phyloP scores from a whole-genome alignment of 352 stramenopile species.

The Globisporangium lucens region DNA sequence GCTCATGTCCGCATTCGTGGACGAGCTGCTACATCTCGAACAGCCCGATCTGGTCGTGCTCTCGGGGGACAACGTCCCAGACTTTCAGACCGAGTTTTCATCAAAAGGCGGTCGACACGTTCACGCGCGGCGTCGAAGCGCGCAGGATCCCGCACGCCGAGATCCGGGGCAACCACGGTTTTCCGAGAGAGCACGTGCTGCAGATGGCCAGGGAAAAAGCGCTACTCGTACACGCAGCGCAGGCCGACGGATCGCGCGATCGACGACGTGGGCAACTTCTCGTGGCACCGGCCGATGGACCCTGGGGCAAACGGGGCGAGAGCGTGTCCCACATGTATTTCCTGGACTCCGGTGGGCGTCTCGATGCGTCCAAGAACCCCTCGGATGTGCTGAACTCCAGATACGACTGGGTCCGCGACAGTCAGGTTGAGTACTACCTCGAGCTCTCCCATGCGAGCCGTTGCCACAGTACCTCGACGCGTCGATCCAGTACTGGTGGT shows the following conservation, averaged over 20 bases:
- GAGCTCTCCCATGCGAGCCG: conserved; percentile 21
- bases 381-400: conserved; percentile 4
- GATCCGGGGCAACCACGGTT: conserved; percentile 62
- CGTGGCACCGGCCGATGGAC: conserved; percentile 35
- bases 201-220: conserved; percentile 27
- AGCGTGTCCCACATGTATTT: conserved; percentile 74
- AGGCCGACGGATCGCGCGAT: conserved; percentile 31
- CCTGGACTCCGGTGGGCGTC: conserved; percentile 44
- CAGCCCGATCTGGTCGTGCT: conserved; percentile 69
- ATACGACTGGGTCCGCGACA: conserved; percentile 52
- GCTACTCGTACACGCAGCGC: conserved; percentile 45
- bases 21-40: conserved; percentile 53
- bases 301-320: conserved; percentile 29
- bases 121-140: conserved; percentile 33
- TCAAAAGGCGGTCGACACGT: conserved; percentile 34
- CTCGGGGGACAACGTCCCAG: conserved; percentile 57
- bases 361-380: conserved; percentile 28
- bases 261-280: conserved; percentile 64
- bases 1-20: conserved; percentile 45
- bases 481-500: neutral
- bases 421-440: conserved; percentile 42
- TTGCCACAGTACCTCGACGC: conserved; percentile 1
- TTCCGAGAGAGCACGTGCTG: conserved; percentile 41
- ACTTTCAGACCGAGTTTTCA: conserved; percentile 23
- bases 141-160: conserved; percentile 46